Conservation (phyloP, 2,329 filamentous ascomycete species). For the Neonectria punicea region DNA sequence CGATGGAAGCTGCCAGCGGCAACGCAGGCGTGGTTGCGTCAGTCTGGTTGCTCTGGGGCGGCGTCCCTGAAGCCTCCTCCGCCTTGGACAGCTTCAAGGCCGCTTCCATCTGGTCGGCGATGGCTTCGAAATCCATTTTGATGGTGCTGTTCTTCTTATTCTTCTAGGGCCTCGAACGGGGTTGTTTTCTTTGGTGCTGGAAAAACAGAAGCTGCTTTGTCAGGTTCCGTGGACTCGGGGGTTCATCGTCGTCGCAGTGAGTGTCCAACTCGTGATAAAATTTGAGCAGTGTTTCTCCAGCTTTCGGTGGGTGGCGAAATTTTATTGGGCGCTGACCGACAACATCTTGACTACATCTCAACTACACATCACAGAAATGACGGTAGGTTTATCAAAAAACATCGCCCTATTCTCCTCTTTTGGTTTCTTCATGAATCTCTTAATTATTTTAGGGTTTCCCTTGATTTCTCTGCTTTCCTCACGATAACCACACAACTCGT, state of each 20-base stretch:
- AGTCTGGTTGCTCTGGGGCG: background rate
- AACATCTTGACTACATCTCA: constrained; percentile 19
- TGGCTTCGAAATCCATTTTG: constrained; percentile 55
- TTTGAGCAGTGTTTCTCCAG: constrained; percentile 37
- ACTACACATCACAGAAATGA: background rate
- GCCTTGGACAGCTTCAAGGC: constrained; percentile 40
- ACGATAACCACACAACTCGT: background rate
- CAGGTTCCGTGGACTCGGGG: constrained; percentile 6
- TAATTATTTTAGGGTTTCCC: background rate
- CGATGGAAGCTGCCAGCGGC: constrained; percentile 56
- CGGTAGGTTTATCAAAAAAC: background rate
- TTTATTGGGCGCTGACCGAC: constrained; percentile 37
- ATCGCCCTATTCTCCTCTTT: background rate
- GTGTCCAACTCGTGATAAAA: constrained; percentile 34
- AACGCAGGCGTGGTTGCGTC: constrained; percentile 55
- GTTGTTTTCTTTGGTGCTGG: background rate
- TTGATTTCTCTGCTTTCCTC: background rate
- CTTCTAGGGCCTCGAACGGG: background rate
- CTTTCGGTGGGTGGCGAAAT: constrained; percentile 39
- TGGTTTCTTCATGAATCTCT: background rate
- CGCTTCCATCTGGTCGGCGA: constrained; percentile 54
- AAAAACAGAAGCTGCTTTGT: constrained; percentile 15
- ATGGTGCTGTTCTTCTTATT: constrained; percentile 2
- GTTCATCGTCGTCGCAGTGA: constrained; percentile 23
- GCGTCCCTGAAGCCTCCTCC: constrained; percentile 12